These are phyloP conservation scores for Stramenopiles sp. DNA, from an alignment of 352 stramenopile genomes.

Conservation along the genomic window DNA sequence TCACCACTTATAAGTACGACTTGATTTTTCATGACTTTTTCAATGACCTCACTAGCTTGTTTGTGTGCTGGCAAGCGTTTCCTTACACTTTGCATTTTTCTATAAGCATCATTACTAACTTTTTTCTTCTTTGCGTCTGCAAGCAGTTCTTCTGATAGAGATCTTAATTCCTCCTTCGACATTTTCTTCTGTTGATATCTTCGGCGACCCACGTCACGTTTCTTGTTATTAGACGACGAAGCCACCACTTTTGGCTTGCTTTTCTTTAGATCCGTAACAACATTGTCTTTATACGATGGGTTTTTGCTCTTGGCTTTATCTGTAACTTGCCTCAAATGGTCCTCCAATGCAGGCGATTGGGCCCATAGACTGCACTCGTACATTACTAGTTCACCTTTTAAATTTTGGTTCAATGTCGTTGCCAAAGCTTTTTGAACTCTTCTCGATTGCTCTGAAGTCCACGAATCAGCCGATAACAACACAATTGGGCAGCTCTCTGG, in stretches of 20 bases:
- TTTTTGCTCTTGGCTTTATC: neutral
- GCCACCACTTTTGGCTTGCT: neutral
- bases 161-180: neutral
- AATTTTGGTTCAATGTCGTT: neutral
- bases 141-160: neutral
- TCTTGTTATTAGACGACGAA: neutral
- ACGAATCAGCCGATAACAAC: neutral
- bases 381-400: conserved; percentile 8
- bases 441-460: neutral
- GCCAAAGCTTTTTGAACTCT: neutral
- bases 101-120: neutral
- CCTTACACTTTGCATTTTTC: conserved; percentile 26
- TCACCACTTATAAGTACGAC: conserved; percentile 83
- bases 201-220: neutral
- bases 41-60: conserved; percentile 36
- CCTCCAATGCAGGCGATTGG: neutral
- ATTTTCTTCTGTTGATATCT: neutral
- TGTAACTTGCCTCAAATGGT: neutral
- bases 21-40: conserved; percentile 43
- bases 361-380: conserved; percentile 11
- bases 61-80: conserved; percentile 32
- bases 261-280: neutral
- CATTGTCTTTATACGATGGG: neutral
- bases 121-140: neutral
- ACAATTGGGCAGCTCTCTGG: neutral